These are phyloP conservation scores for Bothriochloa decipiens DNA, from an alignment of 176 grass and related monocot species.

Conservation along the genomic window DNA sequence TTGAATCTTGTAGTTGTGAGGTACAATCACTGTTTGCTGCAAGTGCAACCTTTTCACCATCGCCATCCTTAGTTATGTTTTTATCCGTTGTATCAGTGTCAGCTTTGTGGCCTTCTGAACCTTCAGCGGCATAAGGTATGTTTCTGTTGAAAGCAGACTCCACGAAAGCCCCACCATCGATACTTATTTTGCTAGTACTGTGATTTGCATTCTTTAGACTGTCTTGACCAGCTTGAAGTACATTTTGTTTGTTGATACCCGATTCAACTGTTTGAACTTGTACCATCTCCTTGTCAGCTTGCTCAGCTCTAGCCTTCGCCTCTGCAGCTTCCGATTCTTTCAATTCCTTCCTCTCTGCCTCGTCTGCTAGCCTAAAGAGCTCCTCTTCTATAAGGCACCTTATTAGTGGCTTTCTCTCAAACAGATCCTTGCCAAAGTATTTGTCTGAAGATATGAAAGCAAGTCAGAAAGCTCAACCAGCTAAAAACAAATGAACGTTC, in stretches of 20 bases:
- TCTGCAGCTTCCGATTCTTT: constrained; percentile 49
- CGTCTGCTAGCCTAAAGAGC: constrained; percentile 57
- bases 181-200: neutral
- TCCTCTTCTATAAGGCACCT: constrained; percentile 60
- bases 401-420: constrained; percentile 61
- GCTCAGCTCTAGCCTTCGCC: constrained; percentile 43
- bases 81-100: constrained; percentile 5
- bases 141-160: constrained; percentile 23
- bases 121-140: neutral
- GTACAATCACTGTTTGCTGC: neutral
- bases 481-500: constrained; percentile 13
- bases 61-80: neutral
- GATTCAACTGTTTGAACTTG: constrained; percentile 32
- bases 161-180: constrained; percentile 3
- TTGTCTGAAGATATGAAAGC: constrained; percentile 51
- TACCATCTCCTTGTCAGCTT: constrained; percentile 23
- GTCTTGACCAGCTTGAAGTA: constrained; percentile 13
- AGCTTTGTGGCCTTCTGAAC: constrained; percentile 5
- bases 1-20: neutral
- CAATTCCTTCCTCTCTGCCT: constrained; percentile 57
- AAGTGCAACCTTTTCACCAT: constrained; percentile 2
- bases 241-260: constrained; percentile 15
- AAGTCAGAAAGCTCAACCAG: constrained; percentile 30
- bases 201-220: constrained; percentile 12
- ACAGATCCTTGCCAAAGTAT: constrained; percentile 62